Percentiles rank a stretch among this genome's conserved stretches.
Evolutionary conservation across 768 basidiomycete genomes (phyloP).

Genomic region (Kwoniella heveanensis): DNA sequence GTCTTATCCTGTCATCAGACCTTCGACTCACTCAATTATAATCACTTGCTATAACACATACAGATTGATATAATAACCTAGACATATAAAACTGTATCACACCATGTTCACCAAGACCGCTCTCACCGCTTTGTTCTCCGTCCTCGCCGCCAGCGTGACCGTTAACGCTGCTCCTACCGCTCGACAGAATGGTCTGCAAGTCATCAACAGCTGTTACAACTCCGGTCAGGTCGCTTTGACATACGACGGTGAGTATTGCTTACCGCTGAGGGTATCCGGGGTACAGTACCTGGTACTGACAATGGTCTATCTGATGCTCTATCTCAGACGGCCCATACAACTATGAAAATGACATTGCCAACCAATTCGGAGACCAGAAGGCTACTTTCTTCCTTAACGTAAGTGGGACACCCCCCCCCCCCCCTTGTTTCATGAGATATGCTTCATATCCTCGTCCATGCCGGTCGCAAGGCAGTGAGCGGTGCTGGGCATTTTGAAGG

Average conservation of each 20-base stretch:
- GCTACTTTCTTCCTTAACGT: slow-evolving; percentile 56
- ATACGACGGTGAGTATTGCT: slow-evolving; percentile 48
- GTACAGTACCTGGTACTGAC: neutral
- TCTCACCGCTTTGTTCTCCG: slow-evolving; percentile 6
- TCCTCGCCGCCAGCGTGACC: slow-evolving; percentile 8
- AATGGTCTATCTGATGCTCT: neutral
- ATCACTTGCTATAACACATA: neutral
- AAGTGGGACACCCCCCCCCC: slow-evolving; percentile 9
- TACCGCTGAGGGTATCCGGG: neutral
- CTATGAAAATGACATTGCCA: slow-evolving; percentile 42
- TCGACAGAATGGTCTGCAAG: slow-evolving; percentile 36
- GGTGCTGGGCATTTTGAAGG: no score
- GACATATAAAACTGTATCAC: neutral
- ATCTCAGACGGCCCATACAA: slow-evolving; percentile 48
- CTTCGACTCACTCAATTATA: neutral
- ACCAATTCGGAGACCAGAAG: slow-evolving; percentile 38
- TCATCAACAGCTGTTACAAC: slow-evolving; percentile 46
- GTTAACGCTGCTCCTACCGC: slow-evolving; percentile 8
- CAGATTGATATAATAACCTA: neutral
- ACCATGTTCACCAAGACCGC: slow-evolving; percentile 20
- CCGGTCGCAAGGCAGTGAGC: no score
- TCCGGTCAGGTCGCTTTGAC: slow-evolving; percentile 52
- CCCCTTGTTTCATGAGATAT: no score
- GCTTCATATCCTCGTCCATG: no score
- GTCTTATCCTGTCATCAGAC: neutral